Conservation (phyloP, 805 yeast genomes). For the Lipomyces sp. region DNA sequence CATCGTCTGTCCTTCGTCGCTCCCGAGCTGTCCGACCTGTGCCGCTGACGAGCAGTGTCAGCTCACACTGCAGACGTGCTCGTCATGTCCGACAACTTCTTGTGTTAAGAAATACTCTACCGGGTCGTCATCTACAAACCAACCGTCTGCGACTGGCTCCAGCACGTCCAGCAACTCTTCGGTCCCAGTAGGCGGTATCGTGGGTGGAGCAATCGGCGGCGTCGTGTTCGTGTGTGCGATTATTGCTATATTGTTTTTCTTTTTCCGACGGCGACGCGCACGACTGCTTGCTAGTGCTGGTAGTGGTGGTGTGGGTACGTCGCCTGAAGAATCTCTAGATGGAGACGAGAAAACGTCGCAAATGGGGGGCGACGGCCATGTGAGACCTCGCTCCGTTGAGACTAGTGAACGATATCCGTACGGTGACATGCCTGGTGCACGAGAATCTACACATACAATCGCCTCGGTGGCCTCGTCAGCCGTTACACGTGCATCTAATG, state of each 20-base stretch:
- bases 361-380: background rate
- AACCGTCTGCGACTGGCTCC: conserved; percentile 17
- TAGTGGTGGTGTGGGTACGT: conserved; percentile 35
- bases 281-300: conserved; percentile 43
- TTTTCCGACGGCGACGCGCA: conserved; percentile 44
- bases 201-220: conserved; percentile 76
- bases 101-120: conserved; percentile 48
- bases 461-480: conserved; percentile 62
- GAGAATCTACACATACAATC: conserved; percentile 42
- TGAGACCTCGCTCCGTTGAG: conserved; percentile 11
- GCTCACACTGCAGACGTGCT: conserved; percentile 61
- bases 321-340: conserved; percentile 1
- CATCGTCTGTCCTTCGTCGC: conserved; percentile 44
- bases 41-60: conserved; percentile 58
- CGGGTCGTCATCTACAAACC: conserved; percentile 21
- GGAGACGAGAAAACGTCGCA: conserved; percentile 12
- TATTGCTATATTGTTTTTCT: conserved; percentile 48
- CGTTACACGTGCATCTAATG: conserved; percentile 80
- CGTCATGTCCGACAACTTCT: conserved; percentile 58
- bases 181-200: conserved; percentile 58
- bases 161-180: conserved; percentile 20
- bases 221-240: conserved; percentile 52
- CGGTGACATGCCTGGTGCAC: conserved; percentile 22
- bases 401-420: conserved; percentile 39
- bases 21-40: conserved; percentile 62